Evolutionary conservation across 306 rosid genomes (phyloP).

Genomic region (Ochetophila trinervis): DNA sequence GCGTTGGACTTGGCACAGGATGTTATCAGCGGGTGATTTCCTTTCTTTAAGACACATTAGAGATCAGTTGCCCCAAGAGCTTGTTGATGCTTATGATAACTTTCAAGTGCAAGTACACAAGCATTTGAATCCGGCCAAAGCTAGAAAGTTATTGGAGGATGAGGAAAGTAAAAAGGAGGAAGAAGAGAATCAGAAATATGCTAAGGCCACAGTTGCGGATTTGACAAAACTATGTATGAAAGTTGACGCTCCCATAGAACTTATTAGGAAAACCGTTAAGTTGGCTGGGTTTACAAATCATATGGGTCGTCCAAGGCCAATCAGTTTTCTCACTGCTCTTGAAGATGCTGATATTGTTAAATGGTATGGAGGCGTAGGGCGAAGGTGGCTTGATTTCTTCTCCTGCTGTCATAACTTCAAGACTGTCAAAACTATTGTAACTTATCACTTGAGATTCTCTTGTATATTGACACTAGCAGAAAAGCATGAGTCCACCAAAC

Average conservation of each 20-base stretch:
- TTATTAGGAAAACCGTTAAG: constrained; percentile 66
- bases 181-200: constrained; percentile 68
- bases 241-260: constrained; percentile 75
- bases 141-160: constrained; percentile 50
- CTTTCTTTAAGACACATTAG: constrained; percentile 72
- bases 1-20: constrained; percentile 65
- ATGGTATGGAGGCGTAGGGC: constrained; percentile 87
- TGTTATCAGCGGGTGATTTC: constrained; percentile 63
- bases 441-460: constrained; percentile 88
- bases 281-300: constrained; percentile 78
- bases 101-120: constrained; percentile 77
- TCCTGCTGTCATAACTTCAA: constrained; percentile 87
- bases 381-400: constrained; percentile 84
- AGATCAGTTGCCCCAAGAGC: constrained; percentile 66
- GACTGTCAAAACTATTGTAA: constrained; percentile 69
- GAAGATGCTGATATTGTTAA: constrained; percentile 78
- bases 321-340: constrained; percentile 58
- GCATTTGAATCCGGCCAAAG: constrained; percentile 66
- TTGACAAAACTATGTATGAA: constrained; percentile 73
- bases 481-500: constrained; percentile 82
- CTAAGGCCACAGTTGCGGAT: constrained; percentile 67
- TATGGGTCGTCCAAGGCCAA: constrained; percentile 85
- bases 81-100: constrained; percentile 69
- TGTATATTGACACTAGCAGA: constrained; percentile 87
- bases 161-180: constrained; percentile 57